Base-by-base conservation (phyloP, 1,284 basidiomycete genomes). In the Takashimella koratensis region DNA sequence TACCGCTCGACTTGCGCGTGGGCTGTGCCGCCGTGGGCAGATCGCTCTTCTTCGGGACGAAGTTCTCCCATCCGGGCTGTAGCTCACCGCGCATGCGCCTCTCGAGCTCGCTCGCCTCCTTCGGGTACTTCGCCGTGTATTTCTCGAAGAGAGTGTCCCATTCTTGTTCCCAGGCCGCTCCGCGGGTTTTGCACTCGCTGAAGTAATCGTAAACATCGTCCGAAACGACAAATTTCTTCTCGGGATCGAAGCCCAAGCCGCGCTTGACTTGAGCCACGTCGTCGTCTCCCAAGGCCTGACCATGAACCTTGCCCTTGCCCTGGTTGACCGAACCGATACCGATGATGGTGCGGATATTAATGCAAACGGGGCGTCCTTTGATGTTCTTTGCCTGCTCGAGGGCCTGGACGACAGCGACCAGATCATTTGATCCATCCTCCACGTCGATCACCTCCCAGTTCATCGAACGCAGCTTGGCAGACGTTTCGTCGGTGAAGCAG, bases 301-400 rank as follows among this genome's bases (percentile, higher is more conserved):
- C 63, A 49, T 65, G 63, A 10, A 46, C 59, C 11, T 60, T 49
- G 16, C 60, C 58, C 2, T 56, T 54, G 43, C 58, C 55, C 5
- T 42, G 45, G 36, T 63, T 59, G 30, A 50, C 43, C 2, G 61
- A 61, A 6, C 55, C 52, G 45, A 58, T 49, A 16, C 65, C 65
- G 45, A 62, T 66, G 45, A 58, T 47, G 23, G 65, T 63, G 5
- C 47, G 44, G 25, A 64, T 56, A 44, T 61, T 62, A 26, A 66
- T 54, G 12, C 63, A 43, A 20, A 57, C 45, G 1, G 63, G 65
- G 47, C 61, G 60, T 27, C 65, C 65, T n/a, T 19, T 51, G 27
- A 58, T 11, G 8, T 22, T 13, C 19, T 52, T 52, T 16, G 90
- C 65, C 23, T 52, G 11, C 19, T 59, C 58, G 26, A 67, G 44